Percentiles rank a stretch among this genome's conserved stretches.
These are phyloP conservation scores for Biscutella laevigata DNA, from an alignment of 441 rosid species.

Conservation along the genomic window DNA sequence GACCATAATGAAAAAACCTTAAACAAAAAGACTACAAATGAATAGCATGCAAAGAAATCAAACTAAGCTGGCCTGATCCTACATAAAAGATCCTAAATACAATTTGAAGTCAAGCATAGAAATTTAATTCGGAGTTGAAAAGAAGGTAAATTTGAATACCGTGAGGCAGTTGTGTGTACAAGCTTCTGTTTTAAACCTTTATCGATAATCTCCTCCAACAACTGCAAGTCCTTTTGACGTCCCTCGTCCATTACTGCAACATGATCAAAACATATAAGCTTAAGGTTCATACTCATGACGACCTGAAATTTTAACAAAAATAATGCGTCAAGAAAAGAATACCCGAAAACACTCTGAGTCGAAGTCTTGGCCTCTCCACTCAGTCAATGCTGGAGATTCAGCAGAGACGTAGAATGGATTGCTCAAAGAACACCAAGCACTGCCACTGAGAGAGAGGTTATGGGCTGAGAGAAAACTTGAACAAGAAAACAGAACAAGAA, in stretches of 20 bases:
- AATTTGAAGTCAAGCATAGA: background rate
- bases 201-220: slow-evolving; percentile 78
- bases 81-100: no score
- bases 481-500: no score
- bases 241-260: slow-evolving; percentile 38
- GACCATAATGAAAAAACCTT: background rate
- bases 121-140: background rate
- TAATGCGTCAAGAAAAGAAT: no score
- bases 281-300: background rate
- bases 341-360: no score
- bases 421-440: no score
- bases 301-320: background rate
- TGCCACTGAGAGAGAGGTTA: no score
- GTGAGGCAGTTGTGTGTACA: slow-evolving; percentile 46
- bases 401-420: no score
- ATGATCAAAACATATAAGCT: slow-evolving; percentile 10
- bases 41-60: background rate
- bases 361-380: no score
- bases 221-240: slow-evolving; percentile 46
- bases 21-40: background rate
- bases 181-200: slow-evolving; percentile 71
- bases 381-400: no score
- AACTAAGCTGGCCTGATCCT: background rate
- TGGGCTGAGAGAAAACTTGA: no score
- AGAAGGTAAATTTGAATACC: slow-evolving; percentile 28